Evolutionary conservation across 768 basidiomycete species (phyloP), one percentile per base, ranked within the genome.

Genomic region (Candolleomyces aberdarensis): DNA sequence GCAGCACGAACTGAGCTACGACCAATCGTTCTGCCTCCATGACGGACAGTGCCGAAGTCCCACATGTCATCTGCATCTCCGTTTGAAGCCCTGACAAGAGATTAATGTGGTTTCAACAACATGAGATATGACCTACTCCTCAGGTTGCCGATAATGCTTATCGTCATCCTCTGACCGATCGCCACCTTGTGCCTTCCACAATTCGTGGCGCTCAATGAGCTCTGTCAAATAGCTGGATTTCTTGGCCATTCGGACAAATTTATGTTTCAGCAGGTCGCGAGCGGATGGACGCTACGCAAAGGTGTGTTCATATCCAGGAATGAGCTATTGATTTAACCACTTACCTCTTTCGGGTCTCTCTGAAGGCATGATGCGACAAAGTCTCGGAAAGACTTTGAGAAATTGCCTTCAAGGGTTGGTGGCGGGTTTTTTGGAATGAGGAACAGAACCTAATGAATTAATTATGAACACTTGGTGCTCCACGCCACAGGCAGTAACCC

Each of bases 361-460:
- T 96, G 94, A 43, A 99, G 77, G 74, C 97, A 99, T 61, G 88
- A 88, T 0, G 91, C 80, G 14, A 99, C 93, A 72, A 99, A 99
- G 60, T 98, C 97, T 66, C 88, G 83, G 78, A 99, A 99, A 5
- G 90, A 82, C 69, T 92, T 94, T 2, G 94, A 94, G 75, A 98
- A 99, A 65, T 87, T 87, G 39, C 87, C 89, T 63, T 98, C 97
- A 47, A 99, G 79, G 20, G 83, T 83, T 11, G 97, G 97, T 1
- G 97, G 97, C 2, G 92, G 87, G 66, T 98, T 98, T 80, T 98
- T 98, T 15, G 97, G 97, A 59, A 99, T 99, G 58, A 99, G 81
- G 81, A 99, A 99, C 13, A 99, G 81, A 39, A 98, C 95, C 94
- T 96, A 65, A 9, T 48, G n/a, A 44, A 9, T 11, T 8, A 4